Evolutionary conservation across 2,329 filamentous ascomycete genomes (phyloP).

Genomic region (Paraconiothyrium brasiliense): DNA sequence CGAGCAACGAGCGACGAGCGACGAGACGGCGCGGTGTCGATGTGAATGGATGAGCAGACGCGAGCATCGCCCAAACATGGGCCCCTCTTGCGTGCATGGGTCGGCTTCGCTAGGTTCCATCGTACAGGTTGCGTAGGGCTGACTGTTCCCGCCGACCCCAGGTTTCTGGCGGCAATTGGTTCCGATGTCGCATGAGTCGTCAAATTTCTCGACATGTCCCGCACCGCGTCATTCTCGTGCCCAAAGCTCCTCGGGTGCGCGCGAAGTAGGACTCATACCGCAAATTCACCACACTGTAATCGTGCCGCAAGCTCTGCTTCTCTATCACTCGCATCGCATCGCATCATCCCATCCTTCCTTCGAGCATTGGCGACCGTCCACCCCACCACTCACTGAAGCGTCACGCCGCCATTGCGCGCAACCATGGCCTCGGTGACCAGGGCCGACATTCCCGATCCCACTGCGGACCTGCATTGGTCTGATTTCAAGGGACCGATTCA

Average conservation of each 20-base stretch:
- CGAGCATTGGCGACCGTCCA: constrained; percentile 22
- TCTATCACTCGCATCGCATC: neutral
- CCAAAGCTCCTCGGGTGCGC: constrained; percentile 2
- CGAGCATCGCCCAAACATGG: neutral
- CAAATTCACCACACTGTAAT: neutral
- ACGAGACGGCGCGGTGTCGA: neutral
- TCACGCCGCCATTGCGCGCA: constrained; percentile 29
- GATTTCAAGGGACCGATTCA: constrained; percentile 74
- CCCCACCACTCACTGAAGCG: constrained; percentile 18
- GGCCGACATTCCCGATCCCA: constrained; percentile 68
- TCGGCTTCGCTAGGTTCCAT: neutral
- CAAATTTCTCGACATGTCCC: constrained; percentile 29
- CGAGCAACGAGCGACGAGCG: neutral
- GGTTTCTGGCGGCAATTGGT: constrained; percentile 24
- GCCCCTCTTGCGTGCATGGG: neutral
- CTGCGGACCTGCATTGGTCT: constrained; percentile 72
- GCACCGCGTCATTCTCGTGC: constrained; percentile 24
- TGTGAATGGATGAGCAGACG: neutral
- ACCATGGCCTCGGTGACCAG: constrained; percentile 39
- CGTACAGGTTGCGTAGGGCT: constrained; percentile 30
- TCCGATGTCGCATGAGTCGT: constrained; percentile 46
- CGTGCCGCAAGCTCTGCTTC: neutral
- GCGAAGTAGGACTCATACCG: constrained; percentile 12
- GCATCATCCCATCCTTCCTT: neutral
- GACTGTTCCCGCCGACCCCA: constrained; percentile 21